Percentiles rank a stretch among this genome's conserved stretches.
Evolutionary conservation across 495 filamentous ascomycete genomes (phyloP).

Genomic region (Podospora tetraspora): DNA sequence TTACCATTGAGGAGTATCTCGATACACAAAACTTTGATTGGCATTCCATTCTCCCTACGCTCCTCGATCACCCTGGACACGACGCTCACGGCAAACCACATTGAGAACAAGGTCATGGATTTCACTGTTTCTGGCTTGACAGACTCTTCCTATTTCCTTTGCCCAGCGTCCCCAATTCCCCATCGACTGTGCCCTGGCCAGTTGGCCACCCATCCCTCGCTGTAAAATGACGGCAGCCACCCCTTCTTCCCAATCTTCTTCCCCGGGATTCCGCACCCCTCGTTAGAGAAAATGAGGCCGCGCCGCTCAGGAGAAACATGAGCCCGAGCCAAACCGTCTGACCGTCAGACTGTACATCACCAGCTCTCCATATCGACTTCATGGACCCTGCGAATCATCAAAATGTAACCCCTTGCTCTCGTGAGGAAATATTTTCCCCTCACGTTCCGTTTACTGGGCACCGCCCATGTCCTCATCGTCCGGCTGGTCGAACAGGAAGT

Average conservation of each 20-base stretch:
- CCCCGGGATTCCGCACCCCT: neutral
- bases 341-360: neutral
- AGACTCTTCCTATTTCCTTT: neutral
- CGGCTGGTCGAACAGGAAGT: constrained; percentile 95
- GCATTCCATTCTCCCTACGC: neutral
- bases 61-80: neutral
- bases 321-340: neutral
- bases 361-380: neutral
- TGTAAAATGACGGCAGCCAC: neutral
- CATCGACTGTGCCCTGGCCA: neutral
- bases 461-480: constrained; percentile 65
- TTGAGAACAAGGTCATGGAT: neutral
- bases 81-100: neutral
- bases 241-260: neutral
- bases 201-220: neutral
- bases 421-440: neutral
- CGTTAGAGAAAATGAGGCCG: neutral
- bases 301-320: neutral
- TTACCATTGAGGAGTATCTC: neutral
- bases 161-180: neutral
- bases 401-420: neutral
- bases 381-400: neutral
- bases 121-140: neutral
- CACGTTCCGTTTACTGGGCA: constrained; percentile 18
- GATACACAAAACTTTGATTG: neutral